A percentile compares a stretch with the other conserved stretches of the same genome.
phyloP scores from a whole-genome alignment of 768 basidiomycete genomes.

The Russula vinacea region DNA sequence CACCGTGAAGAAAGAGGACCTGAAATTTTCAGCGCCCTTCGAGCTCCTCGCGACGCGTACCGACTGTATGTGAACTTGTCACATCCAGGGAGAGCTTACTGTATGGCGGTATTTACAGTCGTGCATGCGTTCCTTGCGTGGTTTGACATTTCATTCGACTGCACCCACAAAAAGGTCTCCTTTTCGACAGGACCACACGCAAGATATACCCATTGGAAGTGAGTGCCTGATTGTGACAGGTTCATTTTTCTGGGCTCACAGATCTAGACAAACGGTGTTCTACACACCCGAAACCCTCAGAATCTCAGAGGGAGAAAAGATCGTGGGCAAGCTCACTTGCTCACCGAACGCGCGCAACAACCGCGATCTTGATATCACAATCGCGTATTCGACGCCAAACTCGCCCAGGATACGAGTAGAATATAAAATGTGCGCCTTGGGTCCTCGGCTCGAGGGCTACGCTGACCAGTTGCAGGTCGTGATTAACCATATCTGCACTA shows the following conservation, averaged over 20 bases:
- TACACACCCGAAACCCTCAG: slow-evolving; percentile 83
- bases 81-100: background rate
- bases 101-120: slow-evolving; percentile 48
- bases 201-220: slow-evolving; percentile 97
- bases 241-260: slow-evolving; percentile 6
- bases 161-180: slow-evolving; percentile 90
- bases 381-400: slow-evolving; percentile 53
- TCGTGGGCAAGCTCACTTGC: slow-evolving; percentile 71
- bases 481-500: slow-evolving; percentile 38
- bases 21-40: slow-evolving; percentile 82
- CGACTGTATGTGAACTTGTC: slow-evolving; percentile 64
- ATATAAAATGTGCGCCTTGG: slow-evolving; percentile 81
- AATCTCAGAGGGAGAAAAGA: slow-evolving; percentile 63
- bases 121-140: slow-evolving; percentile 97
- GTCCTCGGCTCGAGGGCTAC: slow-evolving; percentile 40
- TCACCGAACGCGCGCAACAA: slow-evolving; percentile 90
- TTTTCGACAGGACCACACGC: slow-evolving; percentile 99
- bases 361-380: slow-evolving; percentile 88
- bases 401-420: slow-evolving; percentile 44
- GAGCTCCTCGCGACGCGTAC: slow-evolving; percentile 76
- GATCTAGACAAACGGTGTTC: slow-evolving; percentile 87
- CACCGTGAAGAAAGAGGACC: slow-evolving; percentile 93
- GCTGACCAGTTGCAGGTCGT: slow-evolving; percentile 76
- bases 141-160: slow-evolving; percentile 97
- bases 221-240: slow-evolving; percentile 37